Percentiles rank a stretch among this genome's conserved stretches.
phyloP scores from a whole-genome alignment of 2,329 filamentous ascomycete genomes.

The Exutisphaerella laricina region DNA sequence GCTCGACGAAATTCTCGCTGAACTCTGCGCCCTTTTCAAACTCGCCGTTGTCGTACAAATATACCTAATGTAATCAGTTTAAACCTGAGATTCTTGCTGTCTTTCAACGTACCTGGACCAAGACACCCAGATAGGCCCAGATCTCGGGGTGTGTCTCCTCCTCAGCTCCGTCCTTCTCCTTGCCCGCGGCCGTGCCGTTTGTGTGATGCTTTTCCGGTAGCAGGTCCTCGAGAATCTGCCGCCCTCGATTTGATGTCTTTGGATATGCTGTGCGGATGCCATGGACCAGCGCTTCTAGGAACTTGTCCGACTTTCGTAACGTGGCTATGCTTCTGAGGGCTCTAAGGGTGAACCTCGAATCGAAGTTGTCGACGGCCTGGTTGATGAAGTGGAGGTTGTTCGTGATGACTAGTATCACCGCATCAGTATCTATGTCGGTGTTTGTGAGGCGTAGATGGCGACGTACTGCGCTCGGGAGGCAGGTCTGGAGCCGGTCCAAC shows the following conservation, averaged over 20 bases:
- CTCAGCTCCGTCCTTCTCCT: slow-evolving; percentile 22
- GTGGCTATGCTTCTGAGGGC: slow-evolving; percentile 93
- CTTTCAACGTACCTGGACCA: slow-evolving; percentile 30
- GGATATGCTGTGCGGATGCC: slow-evolving; percentile 33
- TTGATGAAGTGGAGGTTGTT: slow-evolving; percentile 89
- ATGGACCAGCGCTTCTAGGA: slow-evolving; percentile 29
- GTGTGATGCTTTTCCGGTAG: slow-evolving; percentile 23
- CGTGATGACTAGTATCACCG: slow-evolving; percentile 69
- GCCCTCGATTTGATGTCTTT: slow-evolving; percentile 26
- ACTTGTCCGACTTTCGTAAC: slow-evolving; percentile 69
- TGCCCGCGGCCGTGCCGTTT: slow-evolving; percentile 16
- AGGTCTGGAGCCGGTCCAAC: slow-evolving; percentile 35
- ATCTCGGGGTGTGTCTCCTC: slow-evolving; percentile 33
- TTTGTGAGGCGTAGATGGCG: slow-evolving; percentile 16
- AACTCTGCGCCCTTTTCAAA: slow-evolving; percentile 76
- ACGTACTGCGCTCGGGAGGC: slow-evolving; percentile 32
- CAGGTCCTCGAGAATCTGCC: slow-evolving; percentile 31
- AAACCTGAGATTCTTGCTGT: neutral
- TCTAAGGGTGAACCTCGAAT: slow-evolving; percentile 88
- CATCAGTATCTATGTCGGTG: slow-evolving; percentile 15
- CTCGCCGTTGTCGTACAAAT: slow-evolving; percentile 79
- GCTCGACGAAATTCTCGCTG: slow-evolving; percentile 75
- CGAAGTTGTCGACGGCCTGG: slow-evolving; percentile 85
- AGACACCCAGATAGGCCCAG: slow-evolving; percentile 35
- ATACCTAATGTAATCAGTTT: slow-evolving; percentile 60